These are phyloP conservation scores for Entrophospora sp. DNA, from an alignment of 192 early-diverging fungal genomes.

Conservation along the genomic window DNA sequence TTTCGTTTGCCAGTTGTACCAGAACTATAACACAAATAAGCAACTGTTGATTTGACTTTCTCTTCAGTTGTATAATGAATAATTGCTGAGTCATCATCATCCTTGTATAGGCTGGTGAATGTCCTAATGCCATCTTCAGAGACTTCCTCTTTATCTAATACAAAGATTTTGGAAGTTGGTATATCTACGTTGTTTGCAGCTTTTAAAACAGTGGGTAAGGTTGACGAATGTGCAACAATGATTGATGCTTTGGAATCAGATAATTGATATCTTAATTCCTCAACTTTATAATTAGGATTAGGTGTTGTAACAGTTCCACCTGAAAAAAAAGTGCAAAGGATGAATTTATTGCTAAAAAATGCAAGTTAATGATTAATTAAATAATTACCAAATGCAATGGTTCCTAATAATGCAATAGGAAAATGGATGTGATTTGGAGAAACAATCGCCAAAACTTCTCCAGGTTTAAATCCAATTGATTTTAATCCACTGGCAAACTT, in stretches of 20 bases:
- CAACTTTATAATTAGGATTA: constrained; percentile 71
- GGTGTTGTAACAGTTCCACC: constrained; percentile 64
- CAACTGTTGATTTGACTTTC: too few relatives aligned
- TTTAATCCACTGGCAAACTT: constrained; percentile 40
- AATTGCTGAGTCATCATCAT: too few relatives aligned
- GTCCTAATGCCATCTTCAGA: constrained; percentile 71
- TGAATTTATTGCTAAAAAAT: too few relatives aligned
- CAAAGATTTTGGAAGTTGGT: too few relatives aligned
- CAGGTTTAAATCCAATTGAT: constrained; percentile 49
- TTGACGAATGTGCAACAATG: constrained; percentile 44
- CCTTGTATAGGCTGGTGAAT: too few relatives aligned
- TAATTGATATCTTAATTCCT: constrained; percentile 74
- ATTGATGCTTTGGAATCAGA: constrained; percentile 54
- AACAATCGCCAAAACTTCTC: constrained; percentile 62
- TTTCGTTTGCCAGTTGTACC: too few relatives aligned
- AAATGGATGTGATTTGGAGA: constrained; percentile 54
- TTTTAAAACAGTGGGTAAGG: constrained; percentile 28
- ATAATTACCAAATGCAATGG: constrained; percentile 26
- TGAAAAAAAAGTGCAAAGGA: constrained; percentile 15
- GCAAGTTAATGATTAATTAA: too few relatives aligned
- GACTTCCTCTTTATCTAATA: constrained; percentile 64
- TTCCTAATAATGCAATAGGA: constrained; percentile 9
- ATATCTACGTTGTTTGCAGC: constrained; percentile 26
- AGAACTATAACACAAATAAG: too few relatives aligned
- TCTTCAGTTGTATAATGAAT: too few relatives aligned